Evolutionary conservation across 1,284 basidiomycete species (phyloP).

Genomic region (Coniferiporia weirii): DNA sequence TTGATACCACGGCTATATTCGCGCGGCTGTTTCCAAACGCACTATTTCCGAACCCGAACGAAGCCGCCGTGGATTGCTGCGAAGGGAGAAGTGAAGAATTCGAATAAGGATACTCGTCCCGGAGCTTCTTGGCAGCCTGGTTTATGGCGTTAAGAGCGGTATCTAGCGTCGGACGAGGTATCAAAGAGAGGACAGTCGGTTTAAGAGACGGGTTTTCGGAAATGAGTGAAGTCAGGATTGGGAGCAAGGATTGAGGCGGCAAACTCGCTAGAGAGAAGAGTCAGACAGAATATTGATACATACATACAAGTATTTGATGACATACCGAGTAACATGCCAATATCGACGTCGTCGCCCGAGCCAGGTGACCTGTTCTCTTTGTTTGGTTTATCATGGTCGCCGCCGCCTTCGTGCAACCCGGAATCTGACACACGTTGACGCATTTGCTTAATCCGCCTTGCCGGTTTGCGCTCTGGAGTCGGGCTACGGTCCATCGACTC

Average conservation of each 20-base stretch:
- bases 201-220: constrained; percentile 63
- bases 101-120: constrained; percentile 77
- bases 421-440: constrained; percentile 46
- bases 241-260: constrained; percentile 66
- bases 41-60: constrained; percentile 21
- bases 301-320: constrained; percentile 18
- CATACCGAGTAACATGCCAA: constrained; percentile 74
- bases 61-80: constrained; percentile 21
- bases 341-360: constrained; percentile 56
- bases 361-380: constrained; percentile 44
- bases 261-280: constrained; percentile 50
- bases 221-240: constrained; percentile 62
- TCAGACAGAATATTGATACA: constrained; percentile 10
- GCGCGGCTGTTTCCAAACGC: constrained; percentile 20
- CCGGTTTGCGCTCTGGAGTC: constrained; percentile 61
- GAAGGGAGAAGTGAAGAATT: constrained; percentile 28
- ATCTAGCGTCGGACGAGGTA: constrained; percentile 73
- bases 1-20: constrained; percentile 22
- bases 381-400: constrained; percentile 27
- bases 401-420: constrained; percentile 23
- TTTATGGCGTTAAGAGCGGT: constrained; percentile 64
- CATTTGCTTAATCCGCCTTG: constrained; percentile 59
- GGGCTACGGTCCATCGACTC: constrained; percentile 77
- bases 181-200: constrained; percentile 59
- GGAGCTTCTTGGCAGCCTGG: constrained; percentile 62